Evolutionary conservation across 2,329 filamentous ascomycete species (phyloP).

Genomic region (Exophiala phaeomuriformis): DNA sequence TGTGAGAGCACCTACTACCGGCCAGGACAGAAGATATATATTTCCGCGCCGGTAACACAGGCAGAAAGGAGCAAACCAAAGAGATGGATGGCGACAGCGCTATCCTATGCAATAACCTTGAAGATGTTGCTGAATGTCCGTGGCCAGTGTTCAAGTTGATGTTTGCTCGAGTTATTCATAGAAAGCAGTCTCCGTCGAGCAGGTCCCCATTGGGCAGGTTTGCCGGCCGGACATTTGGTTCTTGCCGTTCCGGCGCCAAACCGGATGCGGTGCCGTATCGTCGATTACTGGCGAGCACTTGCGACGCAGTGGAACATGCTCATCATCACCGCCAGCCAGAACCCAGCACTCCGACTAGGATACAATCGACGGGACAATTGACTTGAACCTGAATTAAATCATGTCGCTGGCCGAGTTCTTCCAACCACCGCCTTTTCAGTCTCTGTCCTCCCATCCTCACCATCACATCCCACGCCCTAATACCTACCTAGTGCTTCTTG

Average conservation of each 20-base stretch:
- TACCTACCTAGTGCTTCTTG: background rate
- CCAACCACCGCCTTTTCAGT: slow-evolving; percentile 14
- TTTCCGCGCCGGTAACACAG: too few relatives aligned
- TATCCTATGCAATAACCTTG: background rate
- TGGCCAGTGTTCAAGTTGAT: background rate
- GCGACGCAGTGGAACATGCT: too few relatives aligned
- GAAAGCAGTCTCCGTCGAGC: background rate
- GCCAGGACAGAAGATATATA: too few relatives aligned
- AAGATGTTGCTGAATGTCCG: background rate
- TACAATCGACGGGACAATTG: background rate
- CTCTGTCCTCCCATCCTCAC: background rate
- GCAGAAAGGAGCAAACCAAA: too few relatives aligned
- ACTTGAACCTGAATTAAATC: too few relatives aligned
- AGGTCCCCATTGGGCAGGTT: background rate
- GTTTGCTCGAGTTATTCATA: background rate
- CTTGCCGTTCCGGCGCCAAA: background rate
- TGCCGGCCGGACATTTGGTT: background rate
- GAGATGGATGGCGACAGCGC: too few relatives aligned
- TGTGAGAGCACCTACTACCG: too few relatives aligned
- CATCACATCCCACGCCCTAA: background rate
- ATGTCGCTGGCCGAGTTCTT: background rate
- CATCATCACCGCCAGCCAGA: too few relatives aligned
- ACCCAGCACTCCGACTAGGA: background rate
- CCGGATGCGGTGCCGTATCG: background rate
- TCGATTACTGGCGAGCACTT: too few relatives aligned